Percentiles rank a stretch among this genome's conserved stretches.
phyloP scores from a whole-genome alignment of 768 basidiomycete species.

The Rhizopogon vulgaris region DNA sequence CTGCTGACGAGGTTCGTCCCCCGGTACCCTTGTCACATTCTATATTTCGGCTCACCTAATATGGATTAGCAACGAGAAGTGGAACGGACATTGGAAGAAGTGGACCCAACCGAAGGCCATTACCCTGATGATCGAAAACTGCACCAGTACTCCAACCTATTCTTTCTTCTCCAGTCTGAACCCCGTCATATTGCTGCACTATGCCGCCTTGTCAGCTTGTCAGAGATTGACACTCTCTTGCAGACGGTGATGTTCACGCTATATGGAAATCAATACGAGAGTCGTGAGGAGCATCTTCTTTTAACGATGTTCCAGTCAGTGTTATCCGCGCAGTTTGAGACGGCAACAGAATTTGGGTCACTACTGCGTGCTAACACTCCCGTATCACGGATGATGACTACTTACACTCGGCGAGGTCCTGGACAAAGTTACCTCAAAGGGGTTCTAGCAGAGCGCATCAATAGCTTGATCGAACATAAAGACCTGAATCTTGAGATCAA shows the following conservation, averaged over 20 bases:
- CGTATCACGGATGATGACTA: conserved; percentile 99
- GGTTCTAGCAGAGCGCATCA: conserved; percentile 95
- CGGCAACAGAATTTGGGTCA: conserved; percentile 98
- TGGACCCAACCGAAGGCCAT: conserved; percentile 86
- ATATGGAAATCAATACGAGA: conserved; percentile 99
- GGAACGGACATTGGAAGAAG: conserved; percentile 91
- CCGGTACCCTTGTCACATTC: not conserved
- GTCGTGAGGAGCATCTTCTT: conserved; percentile 94
- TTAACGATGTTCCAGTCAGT: conserved; percentile 99
- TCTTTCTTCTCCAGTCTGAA: conserved; percentile 97
- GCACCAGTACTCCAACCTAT: conserved; percentile 96
- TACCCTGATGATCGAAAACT: conserved; percentile 92
- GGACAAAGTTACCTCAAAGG: conserved; percentile 98
- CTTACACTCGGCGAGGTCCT: conserved; percentile 96
- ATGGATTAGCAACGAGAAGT: conserved; percentile 81
- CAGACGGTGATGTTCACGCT: conserved; percentile 99
- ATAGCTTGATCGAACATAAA: conserved; percentile 98
- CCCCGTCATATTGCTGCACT: conserved; percentile 95
- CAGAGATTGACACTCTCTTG: conserved; percentile 97
- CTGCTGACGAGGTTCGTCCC: conserved; percentile 76
- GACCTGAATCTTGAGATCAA: conserved; percentile 99
- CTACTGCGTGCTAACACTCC: conserved; percentile 97
- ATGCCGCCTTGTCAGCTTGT: conserved; percentile 91
- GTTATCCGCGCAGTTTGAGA: conserved; percentile 97
- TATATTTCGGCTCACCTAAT: conserved; percentile 8